Base-by-base conservation (phyloP, 805 yeast species). In the Kodamaea hsintzibuensis region DNA sequence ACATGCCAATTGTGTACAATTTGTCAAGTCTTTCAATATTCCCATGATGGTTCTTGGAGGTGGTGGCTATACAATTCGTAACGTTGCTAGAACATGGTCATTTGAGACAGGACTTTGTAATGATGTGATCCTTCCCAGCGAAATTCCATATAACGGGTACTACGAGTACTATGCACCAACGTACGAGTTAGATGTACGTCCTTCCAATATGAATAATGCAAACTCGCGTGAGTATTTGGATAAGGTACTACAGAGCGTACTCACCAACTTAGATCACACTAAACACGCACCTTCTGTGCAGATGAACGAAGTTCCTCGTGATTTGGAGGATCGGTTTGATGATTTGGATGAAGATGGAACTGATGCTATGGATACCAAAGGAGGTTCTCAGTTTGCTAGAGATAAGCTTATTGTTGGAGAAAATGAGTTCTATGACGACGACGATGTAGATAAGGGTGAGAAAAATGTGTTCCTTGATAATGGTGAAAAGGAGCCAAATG, bases 11-110 rank as follows among this genome's bases (percentile, higher is more conserved):
- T 65, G 69, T 44, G 62, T 65, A 46, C 56, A 61, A 47, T 65
- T 56, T 49, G 69, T 65, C 57, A 61, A 63, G 51, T 57, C 62
- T 17, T 62, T 65, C 42, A 62, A 63, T 37, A 58, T 64, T 39
- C 69, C 68, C 7, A 55, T 63, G 57, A 64, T 65, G 69, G 69
- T 65, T 39, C 57, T 65, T 7, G 69, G 69, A 7, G 69, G 69
- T 12, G 69, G 69, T 9, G 69, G 69, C 5, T 65, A 65, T 53
- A 65, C 69, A 38, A 65, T 65, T 60, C 50, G 69, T 33, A 65
- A 65, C 46, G 69, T 65, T 39, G 66, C 69, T 7, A 40, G 69
- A 14, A 65, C 69, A 14, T 65, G 69, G 69, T 63, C 69, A 3
- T 65, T 53, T 42, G 69, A 65, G 55, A 54, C 67, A 2, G 69